These are phyloP conservation scores for Inosperma sp. DNA, from an alignment of 768 basidiomycete genomes.

Conservation along the genomic window DNA sequence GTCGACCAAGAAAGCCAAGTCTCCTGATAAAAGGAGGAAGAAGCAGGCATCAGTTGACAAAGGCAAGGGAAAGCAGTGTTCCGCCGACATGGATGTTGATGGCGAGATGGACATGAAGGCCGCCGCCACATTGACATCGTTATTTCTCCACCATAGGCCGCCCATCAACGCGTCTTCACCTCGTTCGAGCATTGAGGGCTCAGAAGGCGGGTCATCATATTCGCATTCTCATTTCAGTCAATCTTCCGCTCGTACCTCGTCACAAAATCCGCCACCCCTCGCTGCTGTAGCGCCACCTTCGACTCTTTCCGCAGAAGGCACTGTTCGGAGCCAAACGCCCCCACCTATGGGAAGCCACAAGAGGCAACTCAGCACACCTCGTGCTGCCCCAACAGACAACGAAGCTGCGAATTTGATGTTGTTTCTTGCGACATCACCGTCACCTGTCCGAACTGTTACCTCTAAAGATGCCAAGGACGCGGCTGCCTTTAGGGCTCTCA, in stretches of 20 bases:
- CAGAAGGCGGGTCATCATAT: slow-evolving; percentile 58
- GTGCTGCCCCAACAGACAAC: slow-evolving; percentile 60
- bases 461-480: slow-evolving; percentile 52
- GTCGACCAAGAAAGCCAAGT: slow-evolving; percentile 30
- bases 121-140: slow-evolving; percentile 71
- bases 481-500: slow-evolving; percentile 53
- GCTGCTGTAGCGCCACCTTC: slow-evolving; percentile 39
- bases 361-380: slow-evolving; percentile 38
- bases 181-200: slow-evolving; percentile 66
- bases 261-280: slow-evolving; percentile 37
- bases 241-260: slow-evolving; percentile 55
- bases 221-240: slow-evolving; percentile 64
- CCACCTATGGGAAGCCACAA: slow-evolving; percentile 25
- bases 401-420: slow-evolving; percentile 87
- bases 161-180: slow-evolving; percentile 65
- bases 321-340: slow-evolving; percentile 36
- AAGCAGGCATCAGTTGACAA: slow-evolving; percentile 40
- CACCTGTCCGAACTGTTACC: slow-evolving; percentile 58
- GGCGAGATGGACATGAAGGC: slow-evolving; percentile 77
- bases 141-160: slow-evolving; percentile 58
- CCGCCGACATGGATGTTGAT: slow-evolving; percentile 38
- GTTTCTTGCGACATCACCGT: slow-evolving; percentile 80
- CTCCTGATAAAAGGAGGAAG: slow-evolving; percentile 40
- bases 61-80: slow-evolving; percentile 44
- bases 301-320: slow-evolving; percentile 27